Conservation (phyloP, 202 grass and related monocot genomes). For the Zoysia matrella region DNA sequence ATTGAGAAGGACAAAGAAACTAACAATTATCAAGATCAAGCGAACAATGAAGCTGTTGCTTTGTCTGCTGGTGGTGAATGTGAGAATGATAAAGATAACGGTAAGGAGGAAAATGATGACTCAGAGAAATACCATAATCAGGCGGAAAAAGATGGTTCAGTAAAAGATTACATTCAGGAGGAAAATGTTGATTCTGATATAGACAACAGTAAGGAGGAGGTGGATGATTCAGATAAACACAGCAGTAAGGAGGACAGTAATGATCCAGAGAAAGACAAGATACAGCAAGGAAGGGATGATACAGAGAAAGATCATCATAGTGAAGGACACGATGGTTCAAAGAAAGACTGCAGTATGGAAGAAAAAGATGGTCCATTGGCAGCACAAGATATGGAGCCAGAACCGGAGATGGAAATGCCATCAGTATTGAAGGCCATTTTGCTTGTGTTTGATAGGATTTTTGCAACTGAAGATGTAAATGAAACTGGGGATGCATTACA, state of each 20-base stretch:
- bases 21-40: slow-evolving; percentile 35
- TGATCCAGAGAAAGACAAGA: slow-evolving; percentile 37
- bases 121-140: background rate
- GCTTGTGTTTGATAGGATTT: slow-evolving; percentile 80
- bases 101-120: slow-evolving; percentile 37
- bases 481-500: slow-evolving; percentile 44
- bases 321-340: slow-evolving; percentile 11
- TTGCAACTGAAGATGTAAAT: slow-evolving; percentile 61
- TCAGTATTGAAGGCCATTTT: slow-evolving; percentile 62
- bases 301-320: slow-evolving; percentile 16
- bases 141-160: slow-evolving; percentile 9
- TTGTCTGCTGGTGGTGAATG: slow-evolving; percentile 36
- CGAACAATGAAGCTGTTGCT: slow-evolving; percentile 39
- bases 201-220: slow-evolving; percentile 10
- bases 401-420: slow-evolving; percentile 50
- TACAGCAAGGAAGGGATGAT: slow-evolving; percentile 45
- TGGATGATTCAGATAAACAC: slow-evolving; percentile 19
- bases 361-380: slow-evolving; percentile 40
- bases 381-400: slow-evolving; percentile 38
- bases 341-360: slow-evolving; percentile 46
- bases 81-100: slow-evolving; percentile 42
- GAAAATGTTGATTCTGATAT: too few species aligned
- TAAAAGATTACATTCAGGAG: background rate
- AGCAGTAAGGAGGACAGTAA: slow-evolving; percentile 26
- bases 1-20: slow-evolving; percentile 57